Conservation (phyloP, 2,329 filamentous ascomycete genomes). For the Talaromyces marneffei region DNA sequence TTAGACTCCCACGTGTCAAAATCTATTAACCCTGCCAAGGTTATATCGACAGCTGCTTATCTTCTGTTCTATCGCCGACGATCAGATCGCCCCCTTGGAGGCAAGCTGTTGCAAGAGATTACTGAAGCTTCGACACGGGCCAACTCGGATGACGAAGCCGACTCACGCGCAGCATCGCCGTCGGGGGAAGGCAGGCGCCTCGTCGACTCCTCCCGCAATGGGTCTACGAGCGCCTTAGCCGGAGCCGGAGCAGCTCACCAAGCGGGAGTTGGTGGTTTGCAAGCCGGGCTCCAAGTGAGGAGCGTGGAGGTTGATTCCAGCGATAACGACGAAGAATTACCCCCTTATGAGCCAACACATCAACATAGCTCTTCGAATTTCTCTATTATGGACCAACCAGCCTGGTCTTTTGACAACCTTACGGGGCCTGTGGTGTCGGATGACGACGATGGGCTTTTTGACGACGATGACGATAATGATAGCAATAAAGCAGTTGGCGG, state of each 20-base stretch:
- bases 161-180: slow-evolving; percentile 44
- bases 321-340: slow-evolving; percentile 21
- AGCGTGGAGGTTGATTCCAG: slow-evolving; percentile 23
- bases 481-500: slow-evolving; percentile 38
- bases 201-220: slow-evolving; percentile 81
- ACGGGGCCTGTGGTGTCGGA: slow-evolving; percentile 24
- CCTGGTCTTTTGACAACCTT: slow-evolving; percentile 36
- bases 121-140: slow-evolving; percentile 56
- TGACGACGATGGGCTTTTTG: slow-evolving; percentile 27
- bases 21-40: slow-evolving; percentile 53
- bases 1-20: slow-evolving; percentile 69
- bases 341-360: slow-evolving; percentile 27
- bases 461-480: slow-evolving; percentile 25
- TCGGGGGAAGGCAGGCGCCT: slow-evolving; percentile 83
- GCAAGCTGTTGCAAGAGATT: slow-evolving; percentile 66
- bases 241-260: slow-evolving; percentile 70
- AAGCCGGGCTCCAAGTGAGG: slow-evolving; percentile 33
- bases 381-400: slow-evolving; percentile 21
- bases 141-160: slow-evolving; percentile 40
- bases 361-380: slow-evolving; percentile 27
- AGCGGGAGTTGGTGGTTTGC: slow-evolving; percentile 58
- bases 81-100: slow-evolving; percentile 70
- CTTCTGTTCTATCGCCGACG: slow-evolving; percentile 92
- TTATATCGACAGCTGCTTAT: slow-evolving; percentile 76
- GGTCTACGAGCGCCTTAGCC: slow-evolving; percentile 82